phyloP scores from a whole-genome alignment of 202 grass and related monocot species.

The Schoenoplectus tabernaemontani region DNA sequence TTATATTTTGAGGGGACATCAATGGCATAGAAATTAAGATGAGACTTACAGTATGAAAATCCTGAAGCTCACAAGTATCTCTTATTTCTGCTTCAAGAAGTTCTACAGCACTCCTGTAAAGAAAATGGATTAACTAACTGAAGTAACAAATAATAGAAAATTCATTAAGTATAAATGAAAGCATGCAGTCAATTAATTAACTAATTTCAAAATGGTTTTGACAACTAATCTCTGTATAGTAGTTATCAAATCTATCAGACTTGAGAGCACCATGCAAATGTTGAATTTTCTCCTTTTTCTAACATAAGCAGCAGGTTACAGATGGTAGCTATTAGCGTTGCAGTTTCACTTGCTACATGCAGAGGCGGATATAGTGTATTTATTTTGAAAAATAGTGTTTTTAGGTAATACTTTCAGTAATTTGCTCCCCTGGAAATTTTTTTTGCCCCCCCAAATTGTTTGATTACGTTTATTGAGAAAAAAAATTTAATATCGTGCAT shows the following conservation, averaged over 20 bases:
- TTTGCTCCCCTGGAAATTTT: not conserved
- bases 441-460: not conserved
- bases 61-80: conserved; percentile 32
- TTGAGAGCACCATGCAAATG: not conserved
- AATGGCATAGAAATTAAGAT: not conserved
- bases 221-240: not conserved
- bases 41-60: conserved; percentile 49
- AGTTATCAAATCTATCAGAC: not conserved
- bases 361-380: too few relatives aligned
- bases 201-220: not conserved
- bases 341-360: not conserved
- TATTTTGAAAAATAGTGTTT: too few relatives aligned
- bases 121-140: conserved; percentile 3
- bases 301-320: not conserved
- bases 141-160: not conserved
- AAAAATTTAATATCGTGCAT: too few relatives aligned
- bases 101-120: conserved; percentile 79
- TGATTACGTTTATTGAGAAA: too few relatives aligned
- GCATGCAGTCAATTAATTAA: not conserved
- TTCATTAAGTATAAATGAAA: not conserved
- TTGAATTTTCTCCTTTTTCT: not conserved
- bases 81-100: conserved; percentile 65
- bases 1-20: not conserved
- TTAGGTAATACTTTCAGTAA: too few relatives aligned
- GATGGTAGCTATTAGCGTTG: not conserved